A percentile compares a stretch with the other conserved stretches of the same genome.
These are phyloP conservation scores for Salpingoeca rosetta DNA, from an alignment of 78 protist species.

Conservation along the genomic window DNA sequence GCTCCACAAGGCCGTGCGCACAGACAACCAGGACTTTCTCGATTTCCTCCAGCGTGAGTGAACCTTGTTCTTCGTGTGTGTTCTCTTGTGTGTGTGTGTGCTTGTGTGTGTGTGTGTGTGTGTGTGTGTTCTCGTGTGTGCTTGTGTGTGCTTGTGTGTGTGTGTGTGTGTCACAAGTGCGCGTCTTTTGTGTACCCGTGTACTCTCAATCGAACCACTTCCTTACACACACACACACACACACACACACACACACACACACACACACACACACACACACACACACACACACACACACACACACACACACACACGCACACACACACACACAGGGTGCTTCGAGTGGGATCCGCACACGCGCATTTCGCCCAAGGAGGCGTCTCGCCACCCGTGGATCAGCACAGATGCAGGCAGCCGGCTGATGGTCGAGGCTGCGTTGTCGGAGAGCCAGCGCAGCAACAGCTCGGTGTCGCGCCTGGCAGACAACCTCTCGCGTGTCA, in stretches of 20 bases:
- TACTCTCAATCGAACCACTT: too few species aligned
- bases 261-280: too few species aligned
- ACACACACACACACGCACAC: neutral
- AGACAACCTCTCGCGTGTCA: neutral
- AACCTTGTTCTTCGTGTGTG: neutral
- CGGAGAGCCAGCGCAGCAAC: too few species aligned
- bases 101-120: too few species aligned
- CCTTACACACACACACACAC: too few species aligned
- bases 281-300: too few species aligned
- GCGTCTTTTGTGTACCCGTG: too few species aligned
- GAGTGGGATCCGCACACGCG: slow-evolving; percentile 66
- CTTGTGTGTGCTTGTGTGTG: neutral
- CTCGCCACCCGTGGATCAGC: slow-evolving; percentile 63
- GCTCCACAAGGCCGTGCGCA: slow-evolving; percentile 29
- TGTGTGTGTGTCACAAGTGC: too few species aligned
- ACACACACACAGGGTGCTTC: slow-evolving; percentile 23
- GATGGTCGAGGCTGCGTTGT: neutral
- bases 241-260: too few species aligned
- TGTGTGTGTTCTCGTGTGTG: neutral
- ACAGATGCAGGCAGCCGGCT: neutral
- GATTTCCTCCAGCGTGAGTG: slow-evolving; percentile 14
- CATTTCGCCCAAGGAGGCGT: slow-evolving; percentile 54
- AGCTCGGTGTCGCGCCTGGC: neutral
- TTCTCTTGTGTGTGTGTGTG: neutral
- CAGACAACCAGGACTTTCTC: slow-evolving; percentile 33